Percentiles rank a stretch among this genome's conserved stretches.
Evolutionary conservation across 805 yeast species (phyloP).

Genomic region (Barnettozyma siamensis): DNA sequence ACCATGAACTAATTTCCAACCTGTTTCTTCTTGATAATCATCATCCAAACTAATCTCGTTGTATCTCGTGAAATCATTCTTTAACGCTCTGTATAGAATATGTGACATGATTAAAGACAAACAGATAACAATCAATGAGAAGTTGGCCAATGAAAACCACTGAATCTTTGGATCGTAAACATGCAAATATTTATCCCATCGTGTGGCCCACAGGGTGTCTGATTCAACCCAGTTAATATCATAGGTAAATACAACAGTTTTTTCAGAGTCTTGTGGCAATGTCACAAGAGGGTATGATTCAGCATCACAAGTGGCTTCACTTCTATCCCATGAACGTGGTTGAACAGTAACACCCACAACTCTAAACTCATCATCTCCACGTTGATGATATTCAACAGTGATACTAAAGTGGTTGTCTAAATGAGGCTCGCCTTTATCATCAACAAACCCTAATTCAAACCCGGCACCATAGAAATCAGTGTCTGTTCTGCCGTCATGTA

Average conservation of each 20-base stretch:
- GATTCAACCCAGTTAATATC: slow-evolving; percentile 69
- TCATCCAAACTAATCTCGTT: slow-evolving; percentile 85
- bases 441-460: slow-evolving; percentile 70
- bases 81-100: slow-evolving; percentile 70
- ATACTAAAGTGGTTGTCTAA: slow-evolving; percentile 80
- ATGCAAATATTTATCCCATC: slow-evolving; percentile 96
- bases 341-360: slow-evolving; percentile 86
- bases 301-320: slow-evolving; percentile 30
- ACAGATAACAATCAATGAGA: slow-evolving; percentile 72
- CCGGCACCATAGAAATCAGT: slow-evolving; percentile 72
- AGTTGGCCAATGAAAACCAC: slow-evolving; percentile 90
- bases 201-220: slow-evolving; percentile 87
- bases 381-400: slow-evolving; percentile 73
- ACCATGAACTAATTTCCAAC: slow-evolving; percentile 96
- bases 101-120: slow-evolving; percentile 76
- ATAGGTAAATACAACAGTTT: slow-evolving; percentile 74
- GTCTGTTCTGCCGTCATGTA: slow-evolving; percentile 52
- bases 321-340: slow-evolving; percentile 53
- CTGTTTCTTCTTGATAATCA: slow-evolving; percentile 86
- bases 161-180: slow-evolving; percentile 90
- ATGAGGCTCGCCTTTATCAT: slow-evolving; percentile 48
- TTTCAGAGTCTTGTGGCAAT: slow-evolving; percentile 40
- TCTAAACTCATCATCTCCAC: slow-evolving; percentile 62
- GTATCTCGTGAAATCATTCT: slow-evolving; percentile 79
- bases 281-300: slow-evolving; percentile 36